Evolutionary conservation across 2,329 filamentous ascomycete species (phyloP), one percentile per base, ranked within the genome.

Genomic region (Xylaria sp.): DNA sequence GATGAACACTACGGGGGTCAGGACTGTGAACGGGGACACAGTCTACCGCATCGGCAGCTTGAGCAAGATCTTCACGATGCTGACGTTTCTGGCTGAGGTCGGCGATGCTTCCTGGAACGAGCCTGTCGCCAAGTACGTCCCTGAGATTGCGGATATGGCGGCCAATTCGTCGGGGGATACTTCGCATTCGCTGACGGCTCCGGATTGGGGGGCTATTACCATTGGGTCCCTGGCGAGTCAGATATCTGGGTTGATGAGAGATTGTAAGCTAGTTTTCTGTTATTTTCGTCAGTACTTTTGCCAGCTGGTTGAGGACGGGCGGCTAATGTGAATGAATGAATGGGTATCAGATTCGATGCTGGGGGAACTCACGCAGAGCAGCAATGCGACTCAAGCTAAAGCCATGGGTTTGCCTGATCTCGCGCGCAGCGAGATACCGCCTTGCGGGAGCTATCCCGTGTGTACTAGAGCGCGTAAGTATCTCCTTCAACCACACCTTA

Each of bases 81-180:
- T 77, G 63, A 71, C 71, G 0, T 76, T 77, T 37, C 70, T 80
- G 0, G 67, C 73, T 0, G 71, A 73, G 14, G 73, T 71, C 0
- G 77, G 77, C 0, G 76, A 78, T 25, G 51, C 63, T 0, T 66
- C 74, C 35, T 77, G 74, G 70, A 76, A 76, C 54, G 76, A 80
- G 4, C 77, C 77, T 2, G 70, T 80, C 12, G 74, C 75, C 1
- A 77, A 78, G 14, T 76, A 76, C 52, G 67, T 80, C 2, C 76
- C 78, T 2, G 77, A 80, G 57, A 68, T 80, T 14, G 68, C 68
- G n/a, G 69, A 57, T 2, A 60, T 71, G 63, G 57, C 61, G 8
- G 51, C 15, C 3, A 43, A 50, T 8, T 61, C 51, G 1, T 49
- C 25, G 2, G 68, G 67, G 21, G 62, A 42, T n/a, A n/a, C n/a